These are phyloP conservation scores for Mercurialis annua DNA, from an alignment of 345 rosid species.

Conservation along the genomic window DNA sequence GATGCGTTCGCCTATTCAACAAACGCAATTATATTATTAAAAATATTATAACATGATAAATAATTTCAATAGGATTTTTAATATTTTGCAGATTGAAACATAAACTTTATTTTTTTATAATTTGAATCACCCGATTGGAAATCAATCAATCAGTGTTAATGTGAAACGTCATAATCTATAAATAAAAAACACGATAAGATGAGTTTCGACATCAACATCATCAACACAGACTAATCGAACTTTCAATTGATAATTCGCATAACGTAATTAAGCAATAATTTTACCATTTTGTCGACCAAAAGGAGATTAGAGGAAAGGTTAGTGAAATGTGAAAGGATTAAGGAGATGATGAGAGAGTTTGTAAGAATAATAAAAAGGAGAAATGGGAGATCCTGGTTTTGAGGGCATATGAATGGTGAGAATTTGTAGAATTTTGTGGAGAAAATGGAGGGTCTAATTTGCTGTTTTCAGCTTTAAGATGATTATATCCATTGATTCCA, in stretches of 20 bases:
- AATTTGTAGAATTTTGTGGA: conserved; percentile 18
- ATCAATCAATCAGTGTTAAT: too few relatives aligned
- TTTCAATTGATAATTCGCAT: too few relatives aligned
- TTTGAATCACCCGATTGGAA: too few relatives aligned
- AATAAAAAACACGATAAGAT: neutral
- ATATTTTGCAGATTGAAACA: too few relatives aligned
- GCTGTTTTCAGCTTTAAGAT: neutral
- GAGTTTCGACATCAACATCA: too few relatives aligned
- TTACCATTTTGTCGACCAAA: conserved; percentile 40
- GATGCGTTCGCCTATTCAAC: conserved; percentile 15
- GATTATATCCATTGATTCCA: conserved; percentile 17
- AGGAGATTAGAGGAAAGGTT: neutral
- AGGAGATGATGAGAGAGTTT: conserved; percentile 18
- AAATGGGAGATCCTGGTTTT: conserved; percentile 18
- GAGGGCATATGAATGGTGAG: conserved; percentile 23
- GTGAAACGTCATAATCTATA: neutral
- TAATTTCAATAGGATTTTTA: too few relatives aligned
- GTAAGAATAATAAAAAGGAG: conserved; percentile 21
- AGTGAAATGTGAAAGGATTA: conserved; percentile 7
- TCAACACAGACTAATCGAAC: too few relatives aligned
- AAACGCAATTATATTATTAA: too few relatives aligned
- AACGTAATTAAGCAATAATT: too few relatives aligned
- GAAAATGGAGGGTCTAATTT: conserved; percentile 14
- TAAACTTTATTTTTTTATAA: too few relatives aligned
- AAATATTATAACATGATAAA: too few relatives aligned